Percentiles rank a stretch among this genome's conserved stretches.
These are phyloP conservation scores for Candida palmyrensis DNA, from an alignment of 805 yeast genomes.

Conservation along the genomic window DNA sequence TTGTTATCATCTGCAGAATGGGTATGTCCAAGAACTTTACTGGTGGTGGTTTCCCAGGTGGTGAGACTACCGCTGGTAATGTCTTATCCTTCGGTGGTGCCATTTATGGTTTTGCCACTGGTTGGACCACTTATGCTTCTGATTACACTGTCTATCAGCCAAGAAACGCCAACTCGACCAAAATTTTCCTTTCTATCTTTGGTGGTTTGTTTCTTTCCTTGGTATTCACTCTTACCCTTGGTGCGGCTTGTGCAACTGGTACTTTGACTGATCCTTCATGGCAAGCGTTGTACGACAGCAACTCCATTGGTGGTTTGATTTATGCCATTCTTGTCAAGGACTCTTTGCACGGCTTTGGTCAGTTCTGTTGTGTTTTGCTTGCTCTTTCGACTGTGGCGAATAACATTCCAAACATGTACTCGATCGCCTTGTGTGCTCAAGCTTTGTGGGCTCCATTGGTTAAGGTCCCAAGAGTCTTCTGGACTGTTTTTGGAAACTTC, in stretches of 20 bases:
- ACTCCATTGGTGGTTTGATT: constrained; percentile 77
- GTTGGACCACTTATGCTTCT: constrained; percentile 91
- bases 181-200: constrained; percentile 59
- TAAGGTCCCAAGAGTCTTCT: constrained; percentile 72
- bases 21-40: constrained; percentile 60
- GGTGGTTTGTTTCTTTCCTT: constrained; percentile 66
- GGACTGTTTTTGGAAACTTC: constrained; percentile 76
- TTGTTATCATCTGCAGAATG: constrained; percentile 76
- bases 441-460: constrained; percentile 73
- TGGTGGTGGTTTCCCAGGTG: constrained; percentile 45
- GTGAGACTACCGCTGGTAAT: constrained; percentile 65
- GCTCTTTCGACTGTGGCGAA: constrained; percentile 86
- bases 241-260: constrained; percentile 67
- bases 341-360: constrained; percentile 84
- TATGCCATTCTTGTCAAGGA: constrained; percentile 73
- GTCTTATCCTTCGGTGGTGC: constrained; percentile 81
- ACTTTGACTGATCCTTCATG: constrained; percentile 53
- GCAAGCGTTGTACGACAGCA: constrained; percentile 43
- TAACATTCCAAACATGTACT: constrained; percentile 92
- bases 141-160: constrained; percentile 91
- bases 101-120: constrained; percentile 83
- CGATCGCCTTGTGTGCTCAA: constrained; percentile 83
- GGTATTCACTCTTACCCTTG: constrained; percentile 68
- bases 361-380: constrained; percentile 79
- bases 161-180: constrained; percentile 50